phyloP scores from a whole-genome alignment of 805 yeast genomes.

The Priceomyces fermenticarens region DNA sequence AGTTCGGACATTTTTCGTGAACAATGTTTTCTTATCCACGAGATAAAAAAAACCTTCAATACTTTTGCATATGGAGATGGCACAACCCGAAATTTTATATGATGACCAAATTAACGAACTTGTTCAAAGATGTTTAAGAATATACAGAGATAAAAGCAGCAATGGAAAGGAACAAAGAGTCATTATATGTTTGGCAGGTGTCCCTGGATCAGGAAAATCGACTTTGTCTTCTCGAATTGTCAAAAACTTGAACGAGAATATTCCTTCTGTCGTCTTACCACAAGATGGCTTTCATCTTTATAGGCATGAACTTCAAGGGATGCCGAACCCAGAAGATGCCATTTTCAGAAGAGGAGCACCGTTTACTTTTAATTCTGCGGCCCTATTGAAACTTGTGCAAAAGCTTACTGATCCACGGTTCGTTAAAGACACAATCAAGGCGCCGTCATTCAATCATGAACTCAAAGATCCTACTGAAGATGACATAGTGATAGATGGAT shows the following conservation, averaged over 20 bases:
- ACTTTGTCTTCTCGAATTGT: conserved; percentile 55
- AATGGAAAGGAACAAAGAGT: conserved; percentile 29
- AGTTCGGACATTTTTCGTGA: conserved; percentile 7
- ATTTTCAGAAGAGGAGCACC: conserved; percentile 78
- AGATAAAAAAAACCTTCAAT: neutral
- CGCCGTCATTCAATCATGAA: conserved; percentile 77
- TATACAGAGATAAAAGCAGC: conserved; percentile 4
- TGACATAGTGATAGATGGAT: conserved; percentile 45
- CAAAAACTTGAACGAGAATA: conserved; percentile 11
- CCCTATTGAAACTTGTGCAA: conserved; percentile 22
- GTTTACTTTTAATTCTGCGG: conserved; percentile 68
- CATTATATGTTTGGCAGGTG: conserved; percentile 63
- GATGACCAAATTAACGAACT: conserved; percentile 7
- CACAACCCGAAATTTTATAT: conserved; percentile 3
- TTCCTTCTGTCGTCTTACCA: conserved; percentile 25
- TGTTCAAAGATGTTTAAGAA: conserved; percentile 8
- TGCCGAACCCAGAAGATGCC: conserved; percentile 58
- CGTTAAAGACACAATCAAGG: conserved; percentile 31
- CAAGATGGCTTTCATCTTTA: conserved; percentile 42
- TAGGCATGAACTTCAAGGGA: conserved; percentile 27
- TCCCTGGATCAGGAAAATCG: conserved; percentile 86
- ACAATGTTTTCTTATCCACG: neutral
- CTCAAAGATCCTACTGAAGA: conserved; percentile 66
- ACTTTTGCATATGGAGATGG: neutral
- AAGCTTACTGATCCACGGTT: conserved; percentile 12